These are phyloP conservation scores for Chytridiales sp. DNA, from an alignment of 371 early-diverging fungal species.

Conservation along the genomic window DNA sequence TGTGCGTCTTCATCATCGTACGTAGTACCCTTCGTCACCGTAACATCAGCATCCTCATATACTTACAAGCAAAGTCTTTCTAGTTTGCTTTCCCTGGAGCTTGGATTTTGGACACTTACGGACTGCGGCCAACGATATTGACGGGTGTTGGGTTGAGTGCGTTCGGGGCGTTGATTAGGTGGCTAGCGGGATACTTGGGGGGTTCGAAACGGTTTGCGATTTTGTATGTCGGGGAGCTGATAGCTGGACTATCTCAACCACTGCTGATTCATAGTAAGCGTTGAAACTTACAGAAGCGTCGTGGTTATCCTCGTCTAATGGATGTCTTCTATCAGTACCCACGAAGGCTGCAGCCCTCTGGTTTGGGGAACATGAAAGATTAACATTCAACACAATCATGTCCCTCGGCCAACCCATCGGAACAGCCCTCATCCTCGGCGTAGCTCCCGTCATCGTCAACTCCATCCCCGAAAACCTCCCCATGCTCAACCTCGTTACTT, in stretches of 20 bases:
- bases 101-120: conserved; percentile 26
- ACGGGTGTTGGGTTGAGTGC: conserved; percentile 51
- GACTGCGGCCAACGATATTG: conserved; percentile 41
- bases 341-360: conserved; percentile 60
- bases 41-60: neutral
- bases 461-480: conserved; percentile 16
- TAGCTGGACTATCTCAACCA: conserved; percentile 60
- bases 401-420: conserved; percentile 49
- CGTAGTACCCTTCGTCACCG: neutral
- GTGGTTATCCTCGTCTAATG: neutral
- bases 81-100: conserved; percentile 16
- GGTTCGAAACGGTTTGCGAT: conserved; percentile 49
- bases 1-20: conserved; percentile 15
- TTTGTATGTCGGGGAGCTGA: conserved; percentile 58
- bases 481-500: conserved; percentile 28
- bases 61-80: neutral
- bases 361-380: conserved; percentile 64
- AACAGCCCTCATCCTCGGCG: conserved; percentile 55
- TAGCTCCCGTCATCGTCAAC: conserved; percentile 55
- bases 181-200: too few relatives aligned
- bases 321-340: conserved; percentile 8
- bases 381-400: conserved; percentile 63
- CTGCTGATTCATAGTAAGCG: conserved; percentile 55
- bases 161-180: conserved; percentile 61
- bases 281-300: too few relatives aligned